Conservation (phyloP, 305 asterid species). For the Fraxinus baroniana region DNA sequence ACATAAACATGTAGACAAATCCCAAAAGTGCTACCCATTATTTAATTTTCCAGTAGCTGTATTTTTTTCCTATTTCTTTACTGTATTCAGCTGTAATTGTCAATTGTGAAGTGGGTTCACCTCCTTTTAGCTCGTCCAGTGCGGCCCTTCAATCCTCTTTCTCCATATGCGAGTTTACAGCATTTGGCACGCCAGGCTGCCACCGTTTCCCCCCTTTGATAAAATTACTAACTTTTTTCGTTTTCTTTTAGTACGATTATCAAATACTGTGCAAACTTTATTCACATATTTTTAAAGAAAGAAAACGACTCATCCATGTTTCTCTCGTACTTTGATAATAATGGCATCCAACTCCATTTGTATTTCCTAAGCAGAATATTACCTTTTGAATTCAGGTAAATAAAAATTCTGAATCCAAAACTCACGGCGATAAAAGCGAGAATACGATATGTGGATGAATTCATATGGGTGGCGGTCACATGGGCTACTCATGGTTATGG, state of each 20-base stretch:
- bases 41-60: conserved; percentile 18
- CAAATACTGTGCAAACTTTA: conserved; percentile 16
- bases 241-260: neutral
- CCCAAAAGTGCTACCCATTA: conserved; percentile 14
- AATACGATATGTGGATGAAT: conserved; percentile 16
- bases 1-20: conserved; percentile 13
- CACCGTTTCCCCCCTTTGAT: conserved; percentile 39
- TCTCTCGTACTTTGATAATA: conserved; percentile 43
- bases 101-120: conserved; percentile 36
- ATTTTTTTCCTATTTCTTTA: conserved; percentile 7
- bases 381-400: neutral
- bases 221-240: conserved; percentile 6
- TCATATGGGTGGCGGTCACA: conserved; percentile 38
- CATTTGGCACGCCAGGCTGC: conserved; percentile 87
- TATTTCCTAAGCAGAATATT: conserved; percentile 4
- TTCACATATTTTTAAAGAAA: conserved; percentile 20
- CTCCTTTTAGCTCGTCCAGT: conserved; percentile 25
- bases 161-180: conserved; percentile 32
- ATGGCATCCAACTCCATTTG: conserved; percentile 41
- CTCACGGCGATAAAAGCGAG: conserved; percentile 7
- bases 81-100: conserved; percentile 36
- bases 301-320: conserved; percentile 54
- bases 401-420: conserved; percentile 15
- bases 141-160: conserved; percentile 24
- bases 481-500: conserved; percentile 46